phyloP scores from a whole-genome alignment of 2,329 filamentous ascomycete genomes.

The Claviceps paspali region DNA sequence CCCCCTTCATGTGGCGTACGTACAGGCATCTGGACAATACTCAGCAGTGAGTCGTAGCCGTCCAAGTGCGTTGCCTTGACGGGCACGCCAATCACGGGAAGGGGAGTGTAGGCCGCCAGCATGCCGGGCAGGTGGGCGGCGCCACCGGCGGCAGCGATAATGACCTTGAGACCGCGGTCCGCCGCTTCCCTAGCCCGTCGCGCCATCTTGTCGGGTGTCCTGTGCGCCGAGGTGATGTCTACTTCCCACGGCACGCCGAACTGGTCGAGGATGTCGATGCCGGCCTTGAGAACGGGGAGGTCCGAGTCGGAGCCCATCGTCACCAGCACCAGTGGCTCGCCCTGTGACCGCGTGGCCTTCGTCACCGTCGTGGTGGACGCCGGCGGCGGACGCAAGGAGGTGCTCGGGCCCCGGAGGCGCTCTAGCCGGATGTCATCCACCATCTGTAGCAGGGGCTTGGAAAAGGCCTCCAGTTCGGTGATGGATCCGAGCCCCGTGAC shows the following conservation, averaged over 20 bases:
- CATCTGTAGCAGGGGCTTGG: constrained; percentile 53
- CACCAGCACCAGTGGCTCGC: constrained; percentile 49
- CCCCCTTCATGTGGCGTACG: too few relatives aligned
- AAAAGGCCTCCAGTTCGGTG: constrained; percentile 41
- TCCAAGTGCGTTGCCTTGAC: constrained; percentile 61
- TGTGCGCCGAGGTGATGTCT: constrained; percentile 67
- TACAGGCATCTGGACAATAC: constrained; percentile 66
- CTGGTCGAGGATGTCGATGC: constrained; percentile 49
- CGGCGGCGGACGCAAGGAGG: constrained; percentile 17
- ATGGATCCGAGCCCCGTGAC: constrained; percentile 54
- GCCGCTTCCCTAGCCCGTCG: constrained; percentile 49
- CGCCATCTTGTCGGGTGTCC: constrained; percentile 57
- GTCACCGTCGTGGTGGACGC: background rate
- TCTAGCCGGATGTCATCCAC: constrained; percentile 45
- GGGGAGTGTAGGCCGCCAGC: constrained; percentile 51
- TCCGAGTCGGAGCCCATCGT: constrained; percentile 80
- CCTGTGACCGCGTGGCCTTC: constrained; percentile 1
- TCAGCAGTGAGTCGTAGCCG: constrained; percentile 54
- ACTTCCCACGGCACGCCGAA: constrained; percentile 59
- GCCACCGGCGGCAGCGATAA: constrained; percentile 63
- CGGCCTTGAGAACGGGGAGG: constrained; percentile 49
- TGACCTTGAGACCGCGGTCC: constrained; percentile 50
- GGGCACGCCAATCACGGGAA: constrained; percentile 66
- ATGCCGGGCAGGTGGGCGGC: constrained; percentile 64
- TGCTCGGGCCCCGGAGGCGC: constrained; percentile 24